Evolutionary conservation across 2,329 filamentous ascomycete species (phyloP).

Genomic region (Bipolaris victoriae): DNA sequence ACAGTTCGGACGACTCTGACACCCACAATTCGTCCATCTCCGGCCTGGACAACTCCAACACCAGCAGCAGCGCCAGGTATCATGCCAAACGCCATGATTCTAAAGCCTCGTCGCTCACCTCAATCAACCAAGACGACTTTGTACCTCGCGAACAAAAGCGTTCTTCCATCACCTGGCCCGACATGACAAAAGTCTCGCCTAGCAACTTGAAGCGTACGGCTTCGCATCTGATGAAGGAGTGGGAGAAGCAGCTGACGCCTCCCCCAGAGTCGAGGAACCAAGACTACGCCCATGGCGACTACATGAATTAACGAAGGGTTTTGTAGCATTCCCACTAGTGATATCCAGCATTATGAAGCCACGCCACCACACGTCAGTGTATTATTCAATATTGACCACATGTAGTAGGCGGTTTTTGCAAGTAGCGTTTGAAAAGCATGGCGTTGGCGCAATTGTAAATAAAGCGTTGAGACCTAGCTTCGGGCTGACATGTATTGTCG

Average conservation of each 20-base stretch:
- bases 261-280: conserved; percentile 42
- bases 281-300: conserved; percentile 44
- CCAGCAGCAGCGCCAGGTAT: conserved; percentile 62
- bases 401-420: conserved; percentile 32
- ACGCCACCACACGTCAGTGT: conserved; percentile 39
- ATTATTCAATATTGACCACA: conserved; percentile 27
- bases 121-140: conserved; percentile 24
- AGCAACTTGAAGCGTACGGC: conserved; percentile 81
- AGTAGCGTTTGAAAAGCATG: conserved; percentile 18
- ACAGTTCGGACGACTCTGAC: conserved; percentile 58
- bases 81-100: conserved; percentile 48
- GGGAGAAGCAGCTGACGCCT: conserved; percentile 78
- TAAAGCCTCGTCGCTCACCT: conserved; percentile 45
- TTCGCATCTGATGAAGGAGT: conserved; percentile 86
- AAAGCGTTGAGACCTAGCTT: conserved; percentile 18
- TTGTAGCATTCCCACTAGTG: conserved; percentile 10
- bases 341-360: conserved; percentile 35
- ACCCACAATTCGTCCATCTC: conserved; percentile 54
- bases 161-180: conserved; percentile 66
- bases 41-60: conserved; percentile 57
- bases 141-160: conserved; percentile 38
- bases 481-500: conserved; percentile 10
- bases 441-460: conserved; percentile 22
- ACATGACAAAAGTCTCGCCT: conserved; percentile 73
- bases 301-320: conserved; percentile 28